Evolutionary conservation across 495 filamentous ascomycete genomes (phyloP).

Genomic region (Xylaria acuta): DNA sequence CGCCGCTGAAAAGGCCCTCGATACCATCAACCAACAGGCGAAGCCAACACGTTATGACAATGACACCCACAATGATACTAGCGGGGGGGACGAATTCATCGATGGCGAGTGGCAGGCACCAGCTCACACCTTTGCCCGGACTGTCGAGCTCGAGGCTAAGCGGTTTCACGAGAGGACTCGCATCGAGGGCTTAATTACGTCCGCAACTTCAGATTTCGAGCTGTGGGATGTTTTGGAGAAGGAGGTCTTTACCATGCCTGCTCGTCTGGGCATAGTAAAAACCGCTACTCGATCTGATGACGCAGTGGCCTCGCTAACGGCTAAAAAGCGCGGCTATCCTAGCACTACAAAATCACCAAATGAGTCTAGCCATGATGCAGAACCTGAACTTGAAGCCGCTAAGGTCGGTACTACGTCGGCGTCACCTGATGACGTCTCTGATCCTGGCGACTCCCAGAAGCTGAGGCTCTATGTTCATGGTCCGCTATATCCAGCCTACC

Average conservation of each 20-base stretch:
- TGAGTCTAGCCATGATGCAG: slow-evolving; percentile 1
- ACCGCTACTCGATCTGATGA: background rate
- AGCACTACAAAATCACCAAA: background rate
- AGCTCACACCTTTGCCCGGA: slow-evolving; percentile 33
- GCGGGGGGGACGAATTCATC: slow-evolving; percentile 38
- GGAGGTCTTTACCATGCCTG: slow-evolving; percentile 70
- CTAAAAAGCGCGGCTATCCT: background rate
- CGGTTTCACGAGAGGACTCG: slow-evolving; percentile 48
- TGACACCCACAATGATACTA: too few relatives aligned
- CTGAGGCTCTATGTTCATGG: slow-evolving; percentile 63
- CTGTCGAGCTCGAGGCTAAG: slow-evolving; percentile 43
- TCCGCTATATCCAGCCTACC: slow-evolving; percentile 69
- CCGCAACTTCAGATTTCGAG: slow-evolving; percentile 65
- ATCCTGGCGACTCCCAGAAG: slow-evolving; percentile 28
- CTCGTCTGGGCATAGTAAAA: slow-evolving; percentile 43
- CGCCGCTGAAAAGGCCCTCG: slow-evolving; percentile 47
- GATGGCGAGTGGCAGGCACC: slow-evolving; percentile 37
- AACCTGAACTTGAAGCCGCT: background rate
- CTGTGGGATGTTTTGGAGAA: slow-evolving; percentile 75
- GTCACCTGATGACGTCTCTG: background rate
- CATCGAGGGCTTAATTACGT: slow-evolving; percentile 56
- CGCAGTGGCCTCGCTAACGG: slow-evolving; percentile 22
- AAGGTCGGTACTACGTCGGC: slow-evolving; percentile 1
- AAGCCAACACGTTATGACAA: background rate
- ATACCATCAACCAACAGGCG: slow-evolving; percentile 34